Conservation (phyloP, 2,329 filamentous ascomycete genomes). For the Cadophora malorum region DNA sequence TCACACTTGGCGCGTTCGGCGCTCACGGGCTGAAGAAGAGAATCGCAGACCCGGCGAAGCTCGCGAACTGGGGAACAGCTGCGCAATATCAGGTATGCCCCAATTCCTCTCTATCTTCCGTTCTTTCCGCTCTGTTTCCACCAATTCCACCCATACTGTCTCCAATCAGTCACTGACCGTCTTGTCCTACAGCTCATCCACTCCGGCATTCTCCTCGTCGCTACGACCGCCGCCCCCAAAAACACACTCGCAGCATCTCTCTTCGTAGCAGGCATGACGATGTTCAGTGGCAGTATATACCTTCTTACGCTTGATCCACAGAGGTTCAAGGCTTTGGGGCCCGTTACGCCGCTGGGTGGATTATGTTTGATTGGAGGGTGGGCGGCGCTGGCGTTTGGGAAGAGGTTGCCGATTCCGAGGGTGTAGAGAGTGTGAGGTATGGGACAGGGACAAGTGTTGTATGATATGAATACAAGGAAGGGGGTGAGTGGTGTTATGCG, state of each 20-base stretch:
- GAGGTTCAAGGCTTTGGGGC: conserved; percentile 64
- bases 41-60: conserved; percentile 62
- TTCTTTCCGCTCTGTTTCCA: too few relatives aligned
- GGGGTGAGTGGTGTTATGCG: neutral
- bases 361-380: conserved; percentile 68
- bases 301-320: conserved; percentile 66
- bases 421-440: conserved; percentile 23
- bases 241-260: conserved; percentile 62
- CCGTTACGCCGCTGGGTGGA: conserved; percentile 69
- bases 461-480: neutral
- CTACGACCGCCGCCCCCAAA: conserved; percentile 57
- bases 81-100: conserved; percentile 68
- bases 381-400: conserved; percentile 40
- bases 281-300: conserved; percentile 72
- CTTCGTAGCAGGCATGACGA: conserved; percentile 69
- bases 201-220: conserved; percentile 64
- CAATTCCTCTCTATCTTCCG: neutral
- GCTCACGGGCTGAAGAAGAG: conserved; percentile 69
- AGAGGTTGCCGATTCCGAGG: conserved; percentile 47
- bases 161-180: neutral
- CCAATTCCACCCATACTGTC: too few relatives aligned
- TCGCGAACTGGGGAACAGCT: conserved; percentile 68
- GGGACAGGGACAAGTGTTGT: neutral
- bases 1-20: conserved; percentile 70
- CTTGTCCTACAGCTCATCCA: conserved; percentile 60